Conservation (phyloP, 176 grass and related monocot genomes). For the Carex kokanica region DNA sequence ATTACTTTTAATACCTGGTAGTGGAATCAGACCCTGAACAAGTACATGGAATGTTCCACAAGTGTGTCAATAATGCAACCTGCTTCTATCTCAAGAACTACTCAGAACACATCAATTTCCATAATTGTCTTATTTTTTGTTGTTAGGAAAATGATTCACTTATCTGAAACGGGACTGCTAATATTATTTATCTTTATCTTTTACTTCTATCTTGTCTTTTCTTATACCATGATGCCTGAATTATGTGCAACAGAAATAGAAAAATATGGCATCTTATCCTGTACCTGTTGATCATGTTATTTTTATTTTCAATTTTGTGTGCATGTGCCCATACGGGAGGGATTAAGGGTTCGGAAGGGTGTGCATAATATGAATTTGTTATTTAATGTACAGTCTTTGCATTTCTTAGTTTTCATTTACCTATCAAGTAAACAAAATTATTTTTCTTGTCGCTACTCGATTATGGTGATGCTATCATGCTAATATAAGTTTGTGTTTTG, state of each 20-base stretch:
- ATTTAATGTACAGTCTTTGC: background rate
- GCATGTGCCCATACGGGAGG: background rate
- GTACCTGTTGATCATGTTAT: background rate
- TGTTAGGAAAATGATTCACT: background rate
- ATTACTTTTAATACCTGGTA: background rate
- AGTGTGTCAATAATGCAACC: background rate
- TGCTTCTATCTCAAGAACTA: background rate
- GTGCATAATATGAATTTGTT: background rate
- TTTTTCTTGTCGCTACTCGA: background rate
- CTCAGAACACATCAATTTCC: background rate
- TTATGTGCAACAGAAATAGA: background rate
- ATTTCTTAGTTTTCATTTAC: background rate
- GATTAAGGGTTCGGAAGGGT: background rate
- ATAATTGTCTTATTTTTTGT: background rate
- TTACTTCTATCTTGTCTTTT: background rate
- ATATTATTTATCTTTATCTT: background rate
- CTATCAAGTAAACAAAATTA: background rate
- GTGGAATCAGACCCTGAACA: background rate
- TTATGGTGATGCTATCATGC: constrained; percentile 21
- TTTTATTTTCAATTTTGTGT: background rate
- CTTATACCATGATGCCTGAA: background rate
- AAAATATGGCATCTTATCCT: background rate
- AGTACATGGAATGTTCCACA: constrained; percentile 12
- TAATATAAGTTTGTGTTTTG: constrained; percentile 21
- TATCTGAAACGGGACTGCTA: background rate